A percentile compares a stretch with the other conserved stretches of the same genome.
These are phyloP conservation scores for Colletotrichum cordylinicola DNA, from an alignment of 2,329 filamentous ascomycete genomes.

Conservation along the genomic window DNA sequence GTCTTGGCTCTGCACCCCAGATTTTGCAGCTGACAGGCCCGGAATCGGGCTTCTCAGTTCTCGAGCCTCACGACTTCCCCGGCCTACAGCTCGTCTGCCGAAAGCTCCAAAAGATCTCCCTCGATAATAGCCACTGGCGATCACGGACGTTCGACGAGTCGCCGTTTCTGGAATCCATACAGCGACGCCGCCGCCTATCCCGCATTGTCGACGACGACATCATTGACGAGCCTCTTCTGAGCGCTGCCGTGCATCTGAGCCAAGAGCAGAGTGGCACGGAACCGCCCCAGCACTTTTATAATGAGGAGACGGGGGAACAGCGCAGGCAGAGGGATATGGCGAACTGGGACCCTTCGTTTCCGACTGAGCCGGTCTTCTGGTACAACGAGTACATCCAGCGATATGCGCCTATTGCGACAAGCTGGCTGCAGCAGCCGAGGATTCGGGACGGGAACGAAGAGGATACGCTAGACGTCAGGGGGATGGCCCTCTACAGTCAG, in stretches of 20 bases:
- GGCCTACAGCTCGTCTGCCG: constrained; percentile 73
- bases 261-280: constrained; percentile 1
- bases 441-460: constrained; percentile 44
- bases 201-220: constrained; percentile 5
- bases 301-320: constrained; percentile 29
- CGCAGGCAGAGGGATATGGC: constrained; percentile 63
- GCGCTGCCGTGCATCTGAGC: constrained; percentile 13
- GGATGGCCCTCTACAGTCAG: constrained; percentile 70
- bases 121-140: constrained; percentile 81
- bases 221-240: constrained; percentile 14
- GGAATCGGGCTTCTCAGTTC: constrained; percentile 47
- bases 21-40: constrained; percentile 12
- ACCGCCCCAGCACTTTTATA: neutral
- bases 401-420: constrained; percentile 74
- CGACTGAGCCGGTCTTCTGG: constrained; percentile 77
- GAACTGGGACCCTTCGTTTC: constrained; percentile 84
- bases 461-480: constrained; percentile 70
- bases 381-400: constrained; percentile 90
- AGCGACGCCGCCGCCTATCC: constrained; percentile 50
- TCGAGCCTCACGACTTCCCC: constrained; percentile 70
- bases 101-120: constrained; percentile 68
- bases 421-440: constrained; percentile 75
- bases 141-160: constrained; percentile 76
- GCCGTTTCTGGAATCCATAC: constrained; percentile 66
- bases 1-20: neutral